phyloP scores from a whole-genome alignment of 495 filamentous ascomycete genomes.

The Penicillium cataractarum region DNA sequence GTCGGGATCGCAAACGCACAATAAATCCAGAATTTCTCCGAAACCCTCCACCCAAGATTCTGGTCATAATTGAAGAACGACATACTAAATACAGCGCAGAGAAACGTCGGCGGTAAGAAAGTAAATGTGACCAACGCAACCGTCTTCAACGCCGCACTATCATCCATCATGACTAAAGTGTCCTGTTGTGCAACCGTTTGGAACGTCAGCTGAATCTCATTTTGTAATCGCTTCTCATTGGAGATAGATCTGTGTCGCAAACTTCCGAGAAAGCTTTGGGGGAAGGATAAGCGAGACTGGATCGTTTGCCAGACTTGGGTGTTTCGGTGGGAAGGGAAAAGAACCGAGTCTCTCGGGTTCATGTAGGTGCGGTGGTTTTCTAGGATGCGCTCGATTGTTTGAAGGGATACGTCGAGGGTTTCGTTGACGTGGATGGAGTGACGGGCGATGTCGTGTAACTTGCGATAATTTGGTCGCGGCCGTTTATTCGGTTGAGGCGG shows the following conservation, averaged over 20 bases:
- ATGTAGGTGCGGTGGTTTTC: conserved; percentile 29
- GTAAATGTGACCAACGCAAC: conserved; percentile 39
- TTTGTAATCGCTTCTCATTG: conserved; percentile 43
- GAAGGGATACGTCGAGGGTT: conserved; percentile 40
- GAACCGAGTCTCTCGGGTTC: background rate
- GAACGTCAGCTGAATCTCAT: conserved; percentile 49
- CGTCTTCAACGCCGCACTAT: conserved; percentile 42
- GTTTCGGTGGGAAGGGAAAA: background rate
- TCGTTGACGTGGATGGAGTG: conserved; percentile 54
- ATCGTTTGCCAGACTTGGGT: conserved; percentile 11
- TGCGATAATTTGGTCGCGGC: conserved; percentile 38
- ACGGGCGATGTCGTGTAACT: conserved; percentile 50
- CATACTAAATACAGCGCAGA: conserved; percentile 43
- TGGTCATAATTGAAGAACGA: conserved; percentile 38
- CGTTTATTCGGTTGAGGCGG: background rate
- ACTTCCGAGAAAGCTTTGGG: conserved; percentile 34
- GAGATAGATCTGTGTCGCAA: conserved; percentile 40
- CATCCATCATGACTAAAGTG: conserved; percentile 33
- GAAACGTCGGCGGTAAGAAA: conserved; percentile 45
- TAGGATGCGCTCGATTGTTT: conserved; percentile 41
- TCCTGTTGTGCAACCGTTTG: conserved; percentile 44
- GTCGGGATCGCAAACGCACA: conserved; percentile 38
- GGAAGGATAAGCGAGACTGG: conserved; percentile 9
- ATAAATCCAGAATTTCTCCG: conserved; percentile 42
- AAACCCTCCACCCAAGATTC: conserved; percentile 28